Base-by-base conservation (phyloP, 352 stramenopile species). In the Pythium myriotylum region DNA sequence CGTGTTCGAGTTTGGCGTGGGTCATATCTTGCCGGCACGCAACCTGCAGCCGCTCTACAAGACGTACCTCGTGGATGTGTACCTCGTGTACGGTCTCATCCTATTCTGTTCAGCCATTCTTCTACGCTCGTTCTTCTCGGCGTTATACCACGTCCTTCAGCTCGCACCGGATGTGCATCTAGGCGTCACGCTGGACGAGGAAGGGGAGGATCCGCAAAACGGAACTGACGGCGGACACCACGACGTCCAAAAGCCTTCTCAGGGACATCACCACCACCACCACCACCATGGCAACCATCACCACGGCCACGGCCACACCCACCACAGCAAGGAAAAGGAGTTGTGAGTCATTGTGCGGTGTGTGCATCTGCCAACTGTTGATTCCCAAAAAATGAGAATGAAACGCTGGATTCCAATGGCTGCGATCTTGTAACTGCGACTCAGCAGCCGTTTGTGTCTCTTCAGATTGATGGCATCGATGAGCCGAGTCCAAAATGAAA, bases 61-160 rank as follows among this genome's bases (percentile, higher is more conserved):
- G 73, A 91, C 78, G 64, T 93, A 85, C 62, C 70, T 95, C 13
- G 74, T 95, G 61, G 86, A 94, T 59, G 86, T 94, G 49, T 94
- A 94, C 61, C 61, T 90, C n/a, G 74, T 95, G 43, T 95, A 95
- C 66, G 79, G 78, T 10, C 67, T 74, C 22, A 91, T 95, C 53
- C 73, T 95, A n/a, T 94, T 86, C 57, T 81, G 78, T 27, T 79
- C 84, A 17, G 81, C 81, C n/a, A 83, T 95, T 57, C 88, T 94
- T 42, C 67, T 95, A 39, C 84, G 86, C 56, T 90, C 84, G 53
- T 86, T 89, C 64, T 76, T 89, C 32, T 77, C 86, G 35, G 68
- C 91, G 12, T 49, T 91, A 43, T 74, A 74, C 59, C 83, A 82
- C 35, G 64, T 91, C 54, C 86, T 93, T 48, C 80, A 92, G 52